Conservation (phyloP, 2,329 filamentous ascomycete genomes). For the Trichoderma gracile region DNA sequence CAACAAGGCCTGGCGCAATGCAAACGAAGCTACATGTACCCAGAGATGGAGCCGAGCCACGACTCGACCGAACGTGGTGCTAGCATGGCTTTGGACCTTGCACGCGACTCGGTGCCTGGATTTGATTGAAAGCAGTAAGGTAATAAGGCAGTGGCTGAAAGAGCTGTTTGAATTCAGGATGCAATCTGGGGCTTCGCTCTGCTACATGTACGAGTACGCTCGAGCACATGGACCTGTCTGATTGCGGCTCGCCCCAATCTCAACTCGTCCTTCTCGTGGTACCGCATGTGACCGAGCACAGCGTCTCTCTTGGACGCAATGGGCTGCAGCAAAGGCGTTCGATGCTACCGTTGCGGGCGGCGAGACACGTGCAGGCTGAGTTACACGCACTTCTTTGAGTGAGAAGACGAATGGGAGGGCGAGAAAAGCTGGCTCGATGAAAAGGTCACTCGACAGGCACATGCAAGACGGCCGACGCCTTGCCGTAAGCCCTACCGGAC, state of each 20-base stretch:
- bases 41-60: neutral
- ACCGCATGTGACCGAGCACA: neutral
- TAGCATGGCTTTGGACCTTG: neutral
- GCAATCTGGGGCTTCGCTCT: no score
- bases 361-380: slow-evolving; percentile 7
- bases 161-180: no score
- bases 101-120: slow-evolving; percentile 12
- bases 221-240: no score
- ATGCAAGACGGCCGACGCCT: neutral
- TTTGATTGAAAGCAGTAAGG: neutral
- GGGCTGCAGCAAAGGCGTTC: neutral
- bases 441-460: neutral
- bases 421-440: neutral
- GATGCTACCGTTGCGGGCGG: slow-evolving; percentile 11
- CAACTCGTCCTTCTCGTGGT: neutral
- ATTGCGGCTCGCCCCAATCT: neutral
- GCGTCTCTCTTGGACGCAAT: no score
- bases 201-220: no score
- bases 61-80: no score
- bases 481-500: neutral
- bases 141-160: neutral
- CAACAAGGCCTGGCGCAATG: slow-evolving; percentile 11
- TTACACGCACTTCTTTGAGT: neutral
- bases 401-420: neutral
- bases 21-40: slow-evolving; percentile 11